Evolutionary conservation across 331 rosid species (phyloP).

Genomic region (Rosa hybrid): DNA sequence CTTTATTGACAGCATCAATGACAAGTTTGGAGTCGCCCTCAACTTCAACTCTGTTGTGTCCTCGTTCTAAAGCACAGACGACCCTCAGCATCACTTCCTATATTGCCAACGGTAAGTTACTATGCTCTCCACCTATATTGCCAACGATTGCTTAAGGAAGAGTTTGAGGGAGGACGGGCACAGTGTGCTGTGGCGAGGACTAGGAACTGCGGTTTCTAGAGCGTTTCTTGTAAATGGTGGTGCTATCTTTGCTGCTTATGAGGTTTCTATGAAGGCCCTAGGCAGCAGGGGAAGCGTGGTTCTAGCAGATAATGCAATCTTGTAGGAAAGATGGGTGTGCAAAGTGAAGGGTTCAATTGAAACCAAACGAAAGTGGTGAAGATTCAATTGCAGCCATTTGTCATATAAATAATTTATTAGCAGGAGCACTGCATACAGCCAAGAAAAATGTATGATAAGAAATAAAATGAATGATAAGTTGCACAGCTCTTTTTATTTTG

Average conservation of each 20-base stretch:
- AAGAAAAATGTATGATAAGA: background rate
- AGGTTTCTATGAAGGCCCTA: constrained; percentile 57
- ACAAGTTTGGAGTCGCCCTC: too few relatives aligned
- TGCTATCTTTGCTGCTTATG: constrained; percentile 78
- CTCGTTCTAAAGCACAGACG: too few relatives aligned
- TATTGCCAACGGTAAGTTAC: too few relatives aligned
- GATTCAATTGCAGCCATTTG: background rate
- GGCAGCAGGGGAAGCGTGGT: constrained; percentile 37
- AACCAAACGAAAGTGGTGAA: background rate
- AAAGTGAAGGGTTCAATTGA: background rate
- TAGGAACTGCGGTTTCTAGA: constrained; percentile 80
- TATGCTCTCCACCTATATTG: too few relatives aligned
- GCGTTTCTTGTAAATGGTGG: constrained; percentile 88
- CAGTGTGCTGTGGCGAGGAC: constrained; percentile 65
- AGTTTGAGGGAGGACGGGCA: constrained; percentile 63
- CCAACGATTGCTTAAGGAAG: constrained; percentile 58
- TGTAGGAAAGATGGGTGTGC: background rate
- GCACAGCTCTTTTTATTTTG: background rate
- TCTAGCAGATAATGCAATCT: constrained; percentile 28
- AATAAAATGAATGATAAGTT: too few relatives aligned
- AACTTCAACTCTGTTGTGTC: too few relatives aligned
- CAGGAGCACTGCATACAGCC: background rate
- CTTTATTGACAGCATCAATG: too few relatives aligned
- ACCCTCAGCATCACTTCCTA: too few relatives aligned
- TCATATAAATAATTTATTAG: background rate